These are phyloP conservation scores for Gastrolobium bilobum DNA, from an alignment of 306 rosid species.

Conservation along the genomic window DNA sequence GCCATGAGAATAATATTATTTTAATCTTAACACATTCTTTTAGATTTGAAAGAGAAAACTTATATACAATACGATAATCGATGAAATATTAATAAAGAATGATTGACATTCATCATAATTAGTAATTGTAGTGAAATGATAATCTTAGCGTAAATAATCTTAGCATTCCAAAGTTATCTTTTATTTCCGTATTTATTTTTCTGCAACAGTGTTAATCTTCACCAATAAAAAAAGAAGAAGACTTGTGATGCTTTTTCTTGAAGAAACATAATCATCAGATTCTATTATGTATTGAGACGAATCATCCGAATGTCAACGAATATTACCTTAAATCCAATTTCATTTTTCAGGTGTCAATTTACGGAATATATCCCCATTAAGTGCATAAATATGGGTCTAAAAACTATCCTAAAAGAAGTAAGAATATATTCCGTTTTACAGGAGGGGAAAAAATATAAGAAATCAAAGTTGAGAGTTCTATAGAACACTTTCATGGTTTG, in stretches of 20 bases:
- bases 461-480: background rate
- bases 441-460: background rate
- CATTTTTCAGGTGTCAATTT: conserved; percentile 1
- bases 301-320: conserved; percentile 19
- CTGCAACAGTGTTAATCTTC: background rate
- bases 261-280: background rate
- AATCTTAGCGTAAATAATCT: no score
- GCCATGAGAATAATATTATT: no score
- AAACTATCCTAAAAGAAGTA: background rate
- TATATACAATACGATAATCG: no score
- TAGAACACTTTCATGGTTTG: background rate
- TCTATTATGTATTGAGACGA: conserved; percentile 9
- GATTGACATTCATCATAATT: no score
- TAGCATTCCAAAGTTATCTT: background rate
- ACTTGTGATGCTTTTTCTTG: background rate
- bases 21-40: no score
- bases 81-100: no score
- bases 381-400: background rate
- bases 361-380: background rate
- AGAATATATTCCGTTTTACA: background rate
- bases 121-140: no score
- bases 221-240: background rate
- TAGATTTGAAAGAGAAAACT: no score
- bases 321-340: conserved; percentile 8
- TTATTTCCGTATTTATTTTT: background rate